Evolutionary conservation across 805 yeast genomes (phyloP).

Genomic region (Blastobotrys mokoenaii): DNA sequence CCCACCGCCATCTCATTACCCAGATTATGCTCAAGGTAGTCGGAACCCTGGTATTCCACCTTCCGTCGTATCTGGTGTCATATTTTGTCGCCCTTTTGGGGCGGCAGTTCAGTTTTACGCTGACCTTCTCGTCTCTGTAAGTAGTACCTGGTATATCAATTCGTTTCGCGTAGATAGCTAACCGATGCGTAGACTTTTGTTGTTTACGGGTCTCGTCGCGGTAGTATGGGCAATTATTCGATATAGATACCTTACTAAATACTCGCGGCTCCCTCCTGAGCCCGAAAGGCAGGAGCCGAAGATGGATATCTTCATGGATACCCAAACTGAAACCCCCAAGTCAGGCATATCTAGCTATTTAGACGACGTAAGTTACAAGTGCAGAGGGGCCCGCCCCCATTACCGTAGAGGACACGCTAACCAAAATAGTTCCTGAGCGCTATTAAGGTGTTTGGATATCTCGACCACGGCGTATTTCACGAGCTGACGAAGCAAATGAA

Average conservation of each 20-base stretch:
- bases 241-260: constrained; percentile 54
- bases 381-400: too few species aligned
- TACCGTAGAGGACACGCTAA: too few species aligned
- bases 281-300: constrained; percentile 36
- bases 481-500: constrained; percentile 88
- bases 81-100: constrained; percentile 30
- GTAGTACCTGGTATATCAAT: not conserved
- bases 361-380: constrained; percentile 42
- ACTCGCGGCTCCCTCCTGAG: constrained; percentile 47
- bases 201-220: constrained; percentile 15
- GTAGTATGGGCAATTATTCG: constrained; percentile 43
- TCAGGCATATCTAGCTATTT: constrained; percentile 55
- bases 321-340: constrained; percentile 30
- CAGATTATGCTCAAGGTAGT: constrained; percentile 5
- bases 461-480: constrained; percentile 84
- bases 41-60: constrained; percentile 6
- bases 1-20: too few species aligned
- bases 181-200: constrained; percentile 3
- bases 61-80: constrained; percentile 4
- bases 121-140: constrained; percentile 42
- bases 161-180: not conserved
- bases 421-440: constrained; percentile 56
- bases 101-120: constrained; percentile 40
- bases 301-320: constrained; percentile 39
- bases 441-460: constrained; percentile 86